Percentiles rank a stretch among this genome's conserved stretches.
Conservation (phyloP, 2,329 filamentous ascomycete genomes). For the Fusarium vanettenii region DNA sequence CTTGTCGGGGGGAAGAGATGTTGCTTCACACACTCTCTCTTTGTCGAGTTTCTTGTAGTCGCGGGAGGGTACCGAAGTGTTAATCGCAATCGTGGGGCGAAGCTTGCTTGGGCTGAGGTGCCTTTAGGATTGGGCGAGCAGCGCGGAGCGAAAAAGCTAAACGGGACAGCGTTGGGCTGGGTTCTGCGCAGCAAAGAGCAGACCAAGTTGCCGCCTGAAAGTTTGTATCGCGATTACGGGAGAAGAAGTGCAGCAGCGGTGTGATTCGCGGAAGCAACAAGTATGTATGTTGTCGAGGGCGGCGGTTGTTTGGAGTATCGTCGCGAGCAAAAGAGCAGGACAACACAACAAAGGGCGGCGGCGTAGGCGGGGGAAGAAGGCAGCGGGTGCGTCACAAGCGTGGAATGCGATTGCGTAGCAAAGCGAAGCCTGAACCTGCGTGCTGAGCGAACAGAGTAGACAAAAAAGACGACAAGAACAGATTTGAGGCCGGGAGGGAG, state of each 20-base stretch:
- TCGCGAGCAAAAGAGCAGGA: constrained; percentile 29
- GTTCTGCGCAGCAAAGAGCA: constrained; percentile 37
- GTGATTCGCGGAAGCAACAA: constrained; percentile 8
- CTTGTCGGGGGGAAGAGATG: constrained; percentile 25
- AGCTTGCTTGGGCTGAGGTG: constrained; percentile 28
- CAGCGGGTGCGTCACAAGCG: constrained; percentile 33
- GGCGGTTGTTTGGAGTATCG: constrained; percentile 18
- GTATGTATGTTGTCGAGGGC: constrained; percentile 12
- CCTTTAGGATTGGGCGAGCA: constrained; percentile 20
- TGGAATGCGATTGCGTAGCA: constrained; percentile 26
- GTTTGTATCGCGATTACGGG: not conserved
- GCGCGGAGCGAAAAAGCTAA: constrained; percentile 28
- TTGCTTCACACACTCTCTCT: constrained; percentile 19
- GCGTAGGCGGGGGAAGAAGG: constrained; percentile 16
- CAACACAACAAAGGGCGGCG: constrained; percentile 15
- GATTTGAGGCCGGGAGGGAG: constrained; percentile 47
- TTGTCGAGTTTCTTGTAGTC: constrained; percentile 17
- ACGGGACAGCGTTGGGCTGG: constrained; percentile 5
- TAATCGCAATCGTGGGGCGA: constrained; percentile 35
- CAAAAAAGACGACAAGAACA: constrained; percentile 49
- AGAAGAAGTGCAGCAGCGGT: not conserved
- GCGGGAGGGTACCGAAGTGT: constrained; percentile 15
- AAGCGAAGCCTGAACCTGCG: constrained; percentile 34
- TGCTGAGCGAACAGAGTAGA: constrained; percentile 31
- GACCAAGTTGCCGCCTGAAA: constrained; percentile 23